Conservation (phyloP, 108 stramenopile species). For the Schizochytrium sp. region DNA sequence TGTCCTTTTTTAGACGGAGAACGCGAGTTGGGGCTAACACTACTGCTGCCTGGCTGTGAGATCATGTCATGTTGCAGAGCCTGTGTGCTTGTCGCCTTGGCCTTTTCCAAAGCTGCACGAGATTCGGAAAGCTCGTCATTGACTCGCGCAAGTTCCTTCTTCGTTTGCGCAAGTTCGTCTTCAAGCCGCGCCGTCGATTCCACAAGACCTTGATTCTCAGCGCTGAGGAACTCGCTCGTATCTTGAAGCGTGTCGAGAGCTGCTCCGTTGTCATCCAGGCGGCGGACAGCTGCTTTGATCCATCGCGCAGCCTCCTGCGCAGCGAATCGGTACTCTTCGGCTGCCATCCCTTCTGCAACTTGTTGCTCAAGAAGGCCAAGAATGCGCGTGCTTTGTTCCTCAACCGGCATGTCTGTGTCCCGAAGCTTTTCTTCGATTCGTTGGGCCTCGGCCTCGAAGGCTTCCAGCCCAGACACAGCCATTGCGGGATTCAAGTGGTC, state of each 20-base stretch:
- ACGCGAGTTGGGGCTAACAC: not conserved
- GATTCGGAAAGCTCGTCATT: too few relatives aligned
- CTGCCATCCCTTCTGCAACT: not conserved
- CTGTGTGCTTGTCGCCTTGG: too few relatives aligned
- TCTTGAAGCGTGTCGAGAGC: not conserved
- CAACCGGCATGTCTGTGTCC: too few relatives aligned
- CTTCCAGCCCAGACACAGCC: not conserved
- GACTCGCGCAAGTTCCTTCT: not conserved
- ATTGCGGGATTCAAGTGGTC: not conserved
- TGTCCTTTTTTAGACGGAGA: not conserved
- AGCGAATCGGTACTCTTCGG: not conserved
- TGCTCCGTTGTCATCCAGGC: not conserved
- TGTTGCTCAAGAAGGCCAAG: not conserved
- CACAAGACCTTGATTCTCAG: not conserved
- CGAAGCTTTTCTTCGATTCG: not conserved
- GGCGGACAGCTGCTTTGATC: not conserved
- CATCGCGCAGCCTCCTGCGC: not conserved
- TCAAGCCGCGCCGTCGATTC: not conserved
- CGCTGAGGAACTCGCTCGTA: not conserved
- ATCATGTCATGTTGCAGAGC: too few relatives aligned
- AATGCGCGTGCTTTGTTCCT: too few relatives aligned
- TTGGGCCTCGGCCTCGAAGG: not conserved
- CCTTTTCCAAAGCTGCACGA: too few relatives aligned
- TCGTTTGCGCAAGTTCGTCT: not conserved
- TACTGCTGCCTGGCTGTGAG: not conserved